Conservation (phyloP, 176 grass and related monocot genomes). For the Rhynchospora pubera region DNA sequence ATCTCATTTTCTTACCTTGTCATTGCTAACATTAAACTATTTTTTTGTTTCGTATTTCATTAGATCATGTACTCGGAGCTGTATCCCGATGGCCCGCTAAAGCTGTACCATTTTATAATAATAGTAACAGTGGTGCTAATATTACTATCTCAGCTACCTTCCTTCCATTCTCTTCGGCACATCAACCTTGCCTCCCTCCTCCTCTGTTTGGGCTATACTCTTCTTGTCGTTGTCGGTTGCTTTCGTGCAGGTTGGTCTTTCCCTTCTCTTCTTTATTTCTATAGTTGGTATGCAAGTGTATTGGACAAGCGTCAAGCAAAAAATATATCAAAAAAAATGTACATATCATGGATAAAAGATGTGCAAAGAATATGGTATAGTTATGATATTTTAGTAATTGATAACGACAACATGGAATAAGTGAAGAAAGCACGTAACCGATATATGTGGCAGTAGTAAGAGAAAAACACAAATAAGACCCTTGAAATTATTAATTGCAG, state of each 20-base stretch:
- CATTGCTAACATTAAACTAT: conserved; percentile 14
- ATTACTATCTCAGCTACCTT: conserved; percentile 82
- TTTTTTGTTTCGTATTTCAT: not conserved
- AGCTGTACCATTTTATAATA: conserved; percentile 87
- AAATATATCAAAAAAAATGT: not conserved
- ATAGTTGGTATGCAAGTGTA: not conserved
- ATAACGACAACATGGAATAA: not conserved
- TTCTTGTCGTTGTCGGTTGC: conserved; percentile 63
- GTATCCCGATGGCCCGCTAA: conserved; percentile 60
- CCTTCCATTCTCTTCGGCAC: conserved; percentile 85
- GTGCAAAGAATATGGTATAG: not conserved
- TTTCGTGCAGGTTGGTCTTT: conserved; percentile 60
- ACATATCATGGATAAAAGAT: not conserved
- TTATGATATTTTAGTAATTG: not conserved
- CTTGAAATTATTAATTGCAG: not conserved
- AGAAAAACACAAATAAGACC: not conserved
- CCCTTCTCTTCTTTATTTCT: conserved; percentile 20
- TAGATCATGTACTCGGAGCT: conserved; percentile 91
- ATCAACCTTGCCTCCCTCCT: conserved; percentile 85
- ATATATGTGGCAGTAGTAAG: not conserved
- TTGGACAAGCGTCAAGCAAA: too few relatives aligned
- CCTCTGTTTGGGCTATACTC: conserved; percentile 67
- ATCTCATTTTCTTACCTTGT: not conserved
- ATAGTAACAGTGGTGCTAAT: conserved; percentile 66
- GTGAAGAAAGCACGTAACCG: not conserved